Evolutionary conservation across 495 filamentous ascomycete genomes (phyloP), one percentile per base, ranked within the genome.

Genomic region (Lentithecium fluviatile): DNA sequence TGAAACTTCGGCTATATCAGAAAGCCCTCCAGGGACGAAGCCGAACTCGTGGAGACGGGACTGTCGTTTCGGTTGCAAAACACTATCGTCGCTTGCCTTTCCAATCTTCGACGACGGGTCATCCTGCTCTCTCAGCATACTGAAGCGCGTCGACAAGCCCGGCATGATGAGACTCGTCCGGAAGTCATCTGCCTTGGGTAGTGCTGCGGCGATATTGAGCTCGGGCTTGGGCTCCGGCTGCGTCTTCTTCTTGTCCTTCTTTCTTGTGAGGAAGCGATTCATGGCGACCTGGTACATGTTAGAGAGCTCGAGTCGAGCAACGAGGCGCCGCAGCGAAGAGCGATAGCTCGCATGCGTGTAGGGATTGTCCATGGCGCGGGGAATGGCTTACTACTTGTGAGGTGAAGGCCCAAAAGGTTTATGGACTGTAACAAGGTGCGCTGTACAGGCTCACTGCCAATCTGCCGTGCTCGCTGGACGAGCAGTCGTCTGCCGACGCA

Each of bases 81-180:
- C 91, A 60, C 90, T 95, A 68, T 97, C 91, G 62, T 97, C 92
- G 70, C 88, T 95, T 20, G 92, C 91, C 73, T 96, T 96, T 42
- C 92, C 94, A 29, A 96, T 79, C 70, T 87, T 88, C 0, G 89
- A 90, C 48, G 77, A 84, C 3, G 91, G 91, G 66, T 97, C 91
- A 67, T 96, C 91, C 70, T 96, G 92, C 71, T 96, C 91, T 66
- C 90, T 77, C 17, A 99, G 73, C 88, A 99, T 97, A 62, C 93
- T 97, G 72, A 99, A 99, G 2, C 94, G 83, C 17, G 94, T 90
- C 0, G 93, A 96, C 2, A 99, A 79, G 48, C 92, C 94, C 6
- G 91, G 89, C 94, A 99, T 96, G 23, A 99, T 74, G 45, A 97
- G 73, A 76, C 95, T 97, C 6, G 94, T 99, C n/a, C 94, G 87